Base-by-base conservation (phyloP, 1,139 yeast species). In the Geotrichum reessii region DNA sequence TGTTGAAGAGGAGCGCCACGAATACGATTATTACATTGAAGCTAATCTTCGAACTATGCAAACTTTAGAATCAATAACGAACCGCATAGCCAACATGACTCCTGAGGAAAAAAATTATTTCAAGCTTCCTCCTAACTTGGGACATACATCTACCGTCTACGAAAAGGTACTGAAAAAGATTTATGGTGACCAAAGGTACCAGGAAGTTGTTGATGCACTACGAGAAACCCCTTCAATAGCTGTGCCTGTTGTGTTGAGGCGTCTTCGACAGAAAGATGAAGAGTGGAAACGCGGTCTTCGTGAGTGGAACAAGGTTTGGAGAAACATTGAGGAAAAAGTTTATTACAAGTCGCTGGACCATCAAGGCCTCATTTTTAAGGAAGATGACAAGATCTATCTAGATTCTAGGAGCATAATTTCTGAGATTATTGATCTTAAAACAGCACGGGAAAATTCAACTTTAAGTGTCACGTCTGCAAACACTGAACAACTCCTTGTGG, bases 251-350 rank as follows among this genome's bases (percentile, higher is more conserved):
- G 95, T 93, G 12, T 78, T 93, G 70, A 87, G 87, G 67, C 82
- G 99, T 69, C 81, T 93, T 72, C 93, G 95, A 74, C 98, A 93
- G 74, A 93, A 93, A 74, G 99, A 95, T 71, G 98, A 93, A 74
- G 99, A 93, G 73, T 93, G 99, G 99, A 89, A 92, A 73, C 84
- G 97, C 63, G 93, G 97, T 1, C 99, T 93, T 69, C 83, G 99
- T 66, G 99, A 95, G 73, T 93, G 99, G 99, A 93, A 93, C 73
- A 93, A 93, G 71, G 96, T 92, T 27, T 93, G 99, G 99, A 84
- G 99, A 69, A 99, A 93, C 73, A 85, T 95, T 76, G 99, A 95
- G 71, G 97, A 91, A 70, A 92, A 90, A 68, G 96, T 91, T 0
- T 92, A 87, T 71, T 89, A 84, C 78, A 95, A 93, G 74, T 88